Evolutionary conservation across 345 rosid genomes (phyloP).

Genomic region (Litchi chinensis): DNA sequence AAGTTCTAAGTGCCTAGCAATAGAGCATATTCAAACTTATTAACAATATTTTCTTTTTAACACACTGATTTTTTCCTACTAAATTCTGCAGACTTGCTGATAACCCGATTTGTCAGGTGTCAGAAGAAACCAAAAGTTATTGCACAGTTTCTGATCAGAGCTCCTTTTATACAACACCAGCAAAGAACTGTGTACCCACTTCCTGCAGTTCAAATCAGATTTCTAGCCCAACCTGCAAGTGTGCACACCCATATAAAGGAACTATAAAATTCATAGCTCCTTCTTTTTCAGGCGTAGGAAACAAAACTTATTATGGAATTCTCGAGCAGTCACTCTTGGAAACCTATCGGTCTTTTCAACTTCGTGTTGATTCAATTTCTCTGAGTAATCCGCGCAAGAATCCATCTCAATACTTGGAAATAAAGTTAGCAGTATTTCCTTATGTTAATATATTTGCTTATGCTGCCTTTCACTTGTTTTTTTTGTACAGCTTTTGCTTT

Average conservation of each 20-base stretch:
- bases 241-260: too few species aligned
- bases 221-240: constrained; percentile 65
- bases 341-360: constrained; percentile 28
- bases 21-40: not conserved
- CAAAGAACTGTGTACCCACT: constrained; percentile 43
- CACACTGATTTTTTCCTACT: not conserved
- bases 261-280: constrained; percentile 66
- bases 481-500: too few species aligned
- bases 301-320: constrained; percentile 29
- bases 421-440: constrained; percentile 51
- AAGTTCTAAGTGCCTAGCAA: not conserved
- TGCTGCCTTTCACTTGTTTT: too few species aligned
- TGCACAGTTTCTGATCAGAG: constrained; percentile 37
- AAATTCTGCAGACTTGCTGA: constrained; percentile 56
- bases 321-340: constrained; percentile 36
- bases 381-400: constrained; percentile 58
- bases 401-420: constrained; percentile 36
- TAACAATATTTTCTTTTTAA: not conserved
- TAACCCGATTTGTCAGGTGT: constrained; percentile 65
- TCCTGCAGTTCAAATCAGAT: constrained; percentile 37
- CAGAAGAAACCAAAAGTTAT: constrained; percentile 31
- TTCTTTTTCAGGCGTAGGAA: constrained; percentile 61
- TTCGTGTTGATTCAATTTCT: constrained; percentile 60
- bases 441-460: too few species aligned
- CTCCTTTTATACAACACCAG: constrained; percentile 43